Base-by-base conservation (phyloP, 148 eudicot species). In the Nyssa sinensis region DNA sequence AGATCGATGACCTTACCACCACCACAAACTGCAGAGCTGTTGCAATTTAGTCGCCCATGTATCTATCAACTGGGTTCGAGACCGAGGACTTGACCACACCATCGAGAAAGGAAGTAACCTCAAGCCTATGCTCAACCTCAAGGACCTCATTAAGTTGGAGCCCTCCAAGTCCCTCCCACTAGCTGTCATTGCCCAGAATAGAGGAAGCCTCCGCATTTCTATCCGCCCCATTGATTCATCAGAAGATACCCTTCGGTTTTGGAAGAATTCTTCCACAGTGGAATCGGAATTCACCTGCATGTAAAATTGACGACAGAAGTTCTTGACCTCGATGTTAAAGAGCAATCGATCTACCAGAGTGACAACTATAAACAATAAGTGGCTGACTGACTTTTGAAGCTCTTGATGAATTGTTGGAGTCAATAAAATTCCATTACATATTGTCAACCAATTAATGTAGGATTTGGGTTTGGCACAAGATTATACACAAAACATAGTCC, bases 221-320 rank as follows among this genome's bases (percentile, higher is more conserved):
- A n/a, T n/a, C n/a, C n/a, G n/a, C n/a, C n/a, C n/a, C n/a, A n/a
- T n/a, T 49, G 97, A 94, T 94, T 94, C 73, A 71, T 88, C 69
- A 90, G 92, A 28, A 84, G 78, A 28, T 91, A 89, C 66, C 97
- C 95, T 19, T 74, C 80, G 4, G 64, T 88, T 75, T 94, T 94
- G 37, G 78, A 86, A 64, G 91, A 88, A 59, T 87, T 80, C 53
- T 72, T 75, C 55, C 97, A 88, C 66, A 86, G 81, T 5, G 79
- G 83, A 67, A 29, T 82, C 33, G 76, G 76, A 27, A 66, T 87
- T 34, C 84, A 80, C 32, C 95, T 95, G 1, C 93, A 91, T 71
- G 74, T 94, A 64, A 83, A 87, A 73, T 75, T 91, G 55, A 88
- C 91, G 16, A 83, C 76, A 4, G 80, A 84, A 62, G 77, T 63